Evolutionary conservation across 208 protist genomes (phyloP).

Genomic region (Trypanosoma cruzi): DNA sequence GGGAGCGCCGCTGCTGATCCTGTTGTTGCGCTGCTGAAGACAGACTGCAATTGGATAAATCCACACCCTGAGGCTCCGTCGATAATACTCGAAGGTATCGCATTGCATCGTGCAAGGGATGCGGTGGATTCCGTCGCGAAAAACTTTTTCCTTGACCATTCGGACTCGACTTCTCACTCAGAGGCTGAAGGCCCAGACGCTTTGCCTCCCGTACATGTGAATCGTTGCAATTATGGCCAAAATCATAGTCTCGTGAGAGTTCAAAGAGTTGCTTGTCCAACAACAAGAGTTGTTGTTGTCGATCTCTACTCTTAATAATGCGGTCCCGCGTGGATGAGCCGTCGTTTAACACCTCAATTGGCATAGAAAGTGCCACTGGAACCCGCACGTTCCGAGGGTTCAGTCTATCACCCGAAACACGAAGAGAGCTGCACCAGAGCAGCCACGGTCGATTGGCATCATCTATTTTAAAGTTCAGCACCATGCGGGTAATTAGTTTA

Average conservation of each 20-base stretch:
- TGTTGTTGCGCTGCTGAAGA: constrained; percentile 1
- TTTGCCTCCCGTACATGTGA: constrained; percentile 72
- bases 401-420: constrained; percentile 70
- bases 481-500: constrained; percentile 82
- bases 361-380: constrained; percentile 63
- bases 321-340: constrained; percentile 55
- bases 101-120: constrained; percentile 59
- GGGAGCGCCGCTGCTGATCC: constrained; percentile 6
- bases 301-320: constrained; percentile 35
- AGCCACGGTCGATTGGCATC: constrained; percentile 75
- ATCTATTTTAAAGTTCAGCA: constrained; percentile 83
- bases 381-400: constrained; percentile 75
- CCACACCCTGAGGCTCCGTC: neutral
- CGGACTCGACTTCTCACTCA: neutral
- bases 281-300: constrained; percentile 74
- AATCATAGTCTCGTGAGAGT: constrained; percentile 71
- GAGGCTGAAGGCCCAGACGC: constrained; percentile 34
- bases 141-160: neutral
- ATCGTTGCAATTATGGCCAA: constrained; percentile 67
- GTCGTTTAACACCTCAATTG: constrained; percentile 74
- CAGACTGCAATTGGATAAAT: neutral
- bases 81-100: neutral
- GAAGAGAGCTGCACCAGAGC: constrained; percentile 82
- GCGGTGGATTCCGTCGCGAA: constrained; percentile 28
- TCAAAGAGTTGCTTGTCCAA: constrained; percentile 82